Percentiles rank a stretch among this genome's conserved stretches.
phyloP scores from a whole-genome alignment of 345 rosid genomes.

The Acer saccharum region DNA sequence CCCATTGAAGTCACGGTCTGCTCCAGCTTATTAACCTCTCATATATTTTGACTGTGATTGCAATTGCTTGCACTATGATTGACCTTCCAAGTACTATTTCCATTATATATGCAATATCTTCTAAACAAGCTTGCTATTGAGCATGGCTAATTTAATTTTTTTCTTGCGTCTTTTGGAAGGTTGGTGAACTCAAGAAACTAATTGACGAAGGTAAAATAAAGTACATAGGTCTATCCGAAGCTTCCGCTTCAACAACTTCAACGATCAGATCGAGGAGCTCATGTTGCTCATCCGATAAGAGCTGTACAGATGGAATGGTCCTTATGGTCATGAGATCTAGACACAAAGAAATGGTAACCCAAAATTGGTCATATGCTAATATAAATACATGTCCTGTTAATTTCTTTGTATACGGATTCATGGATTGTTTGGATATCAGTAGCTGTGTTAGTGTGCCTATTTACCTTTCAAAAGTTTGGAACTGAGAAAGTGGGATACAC shows the following conservation, averaged over 20 bases:
- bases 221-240: conserved; percentile 67
- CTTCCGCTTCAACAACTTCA: conserved; percentile 65
- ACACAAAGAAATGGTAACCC: too few species aligned
- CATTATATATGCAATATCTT: not conserved
- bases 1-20: conserved; percentile 24
- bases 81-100: not conserved
- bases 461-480: conserved; percentile 28
- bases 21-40: conserved; percentile 17
- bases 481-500: conserved; percentile 28
- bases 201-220: conserved; percentile 75
- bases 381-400: too few species aligned
- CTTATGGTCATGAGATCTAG: conserved; percentile 61
- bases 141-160: not conserved
- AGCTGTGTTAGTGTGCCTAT: conserved; percentile 23
- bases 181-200: conserved; percentile 68
- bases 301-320: conserved; percentile 80
- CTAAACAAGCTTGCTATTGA: not conserved
- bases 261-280: conserved; percentile 50
- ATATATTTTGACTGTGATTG: not conserved
- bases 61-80: not conserved
- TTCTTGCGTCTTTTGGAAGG: conserved; percentile 18
- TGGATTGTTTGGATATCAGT: conserved; percentile 34
- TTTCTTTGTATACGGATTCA: conserved; percentile 10
- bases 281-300: conserved; percentile 70
- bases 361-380: too few species aligned